phyloP scores from a whole-genome alignment of 352 stramenopile genomes.

The Phytopythium helicoides region DNA sequence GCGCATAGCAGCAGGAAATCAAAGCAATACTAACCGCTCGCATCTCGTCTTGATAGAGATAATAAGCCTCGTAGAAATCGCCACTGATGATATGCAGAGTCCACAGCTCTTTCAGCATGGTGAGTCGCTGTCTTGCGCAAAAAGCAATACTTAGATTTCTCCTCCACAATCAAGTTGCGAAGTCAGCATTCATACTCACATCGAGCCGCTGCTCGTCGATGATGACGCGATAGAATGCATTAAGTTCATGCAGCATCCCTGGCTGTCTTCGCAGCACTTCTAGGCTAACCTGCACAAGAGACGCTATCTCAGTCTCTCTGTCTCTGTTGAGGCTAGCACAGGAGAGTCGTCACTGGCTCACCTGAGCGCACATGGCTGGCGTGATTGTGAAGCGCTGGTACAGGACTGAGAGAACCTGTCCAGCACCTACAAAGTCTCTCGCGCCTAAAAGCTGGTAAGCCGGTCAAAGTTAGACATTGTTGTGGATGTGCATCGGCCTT shows the following conservation, averaged over 20 bases:
- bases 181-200: not conserved
- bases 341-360: too few species aligned
- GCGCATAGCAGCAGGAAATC: not conserved
- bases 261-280: slow-evolving; percentile 67
- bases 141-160: slow-evolving; percentile 8
- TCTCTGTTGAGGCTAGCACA: too few species aligned
- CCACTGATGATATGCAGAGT: slow-evolving; percentile 64
- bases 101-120: slow-evolving; percentile 73
- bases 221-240: slow-evolving; percentile 53
- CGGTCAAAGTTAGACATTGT: not conserved
- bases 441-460: slow-evolving; percentile 50
- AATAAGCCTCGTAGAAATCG: slow-evolving; percentile 80
- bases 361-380: slow-evolving; percentile 63
- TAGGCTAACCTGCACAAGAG: slow-evolving; percentile 50
- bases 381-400: slow-evolving; percentile 66
- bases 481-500: too few species aligned
- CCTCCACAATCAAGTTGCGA: not conserved
- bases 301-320: too few species aligned
- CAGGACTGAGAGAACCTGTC: slow-evolving; percentile 59
- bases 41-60: slow-evolving; percentile 76
- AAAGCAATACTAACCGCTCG: slow-evolving; percentile 33
- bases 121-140: slow-evolving; percentile 33
- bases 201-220: slow-evolving; percentile 38
- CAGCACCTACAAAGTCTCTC: slow-evolving; percentile 66
- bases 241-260: slow-evolving; percentile 45